Evolutionary conservation across 768 basidiomycete species (phyloP).

Genomic region (Dentipellis fragilis): DNA sequence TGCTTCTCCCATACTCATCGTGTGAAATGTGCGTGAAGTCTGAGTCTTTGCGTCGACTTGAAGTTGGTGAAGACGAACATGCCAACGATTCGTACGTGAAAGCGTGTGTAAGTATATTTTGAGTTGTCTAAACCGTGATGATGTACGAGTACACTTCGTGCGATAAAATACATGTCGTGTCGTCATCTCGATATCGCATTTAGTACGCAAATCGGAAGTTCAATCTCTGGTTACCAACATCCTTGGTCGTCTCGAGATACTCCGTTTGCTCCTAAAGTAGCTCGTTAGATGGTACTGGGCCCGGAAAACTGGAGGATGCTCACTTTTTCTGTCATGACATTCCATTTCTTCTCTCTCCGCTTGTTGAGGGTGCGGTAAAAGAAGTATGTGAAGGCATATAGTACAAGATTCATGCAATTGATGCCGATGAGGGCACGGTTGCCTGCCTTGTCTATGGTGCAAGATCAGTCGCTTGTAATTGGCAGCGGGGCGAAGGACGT

Average conservation of each 20-base stretch:
- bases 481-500: not conserved
- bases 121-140: too few relatives aligned
- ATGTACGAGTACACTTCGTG: not conserved
- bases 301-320: not conserved
- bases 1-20: too few relatives aligned
- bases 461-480: not conserved
- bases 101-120: too few relatives aligned
- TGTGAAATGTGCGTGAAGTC: too few relatives aligned
- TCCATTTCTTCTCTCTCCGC: constrained; percentile 41
- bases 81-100: too few relatives aligned
- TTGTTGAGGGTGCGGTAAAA: constrained; percentile 47
- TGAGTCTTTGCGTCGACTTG: too few relatives aligned
- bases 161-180: not conserved
- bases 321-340: constrained; percentile 37
- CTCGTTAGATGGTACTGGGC: not conserved
- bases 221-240: constrained; percentile 47
- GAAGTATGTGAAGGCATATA: constrained; percentile 41
- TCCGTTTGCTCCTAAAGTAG: constrained; percentile 37
- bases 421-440: constrained; percentile 49
- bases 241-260: constrained; percentile 52
- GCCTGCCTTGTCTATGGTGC: constrained; percentile 44
- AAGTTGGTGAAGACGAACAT: too few relatives aligned
- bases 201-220: constrained; percentile 53
- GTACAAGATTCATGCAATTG: constrained; percentile 38
- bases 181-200: not conserved